These are phyloP conservation scores for Rhipidocladum racemiflorum DNA, from an alignment of 176 grass and related monocot species.

Conservation along the genomic window DNA sequence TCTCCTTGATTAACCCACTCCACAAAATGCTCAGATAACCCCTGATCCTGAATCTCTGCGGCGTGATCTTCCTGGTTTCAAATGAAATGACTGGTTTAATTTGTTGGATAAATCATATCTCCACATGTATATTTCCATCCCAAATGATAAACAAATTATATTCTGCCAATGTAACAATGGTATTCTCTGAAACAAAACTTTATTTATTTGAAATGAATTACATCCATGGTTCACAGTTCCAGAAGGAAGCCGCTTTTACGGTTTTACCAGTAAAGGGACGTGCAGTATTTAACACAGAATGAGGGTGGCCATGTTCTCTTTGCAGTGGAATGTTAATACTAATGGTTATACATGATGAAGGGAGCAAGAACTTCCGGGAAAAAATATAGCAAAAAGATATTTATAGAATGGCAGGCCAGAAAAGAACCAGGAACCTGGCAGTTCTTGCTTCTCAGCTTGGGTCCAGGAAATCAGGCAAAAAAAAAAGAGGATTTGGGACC, in stretches of 20 bases:
- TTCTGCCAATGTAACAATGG: neutral
- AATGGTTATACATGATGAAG: neutral
- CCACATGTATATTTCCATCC: slow-evolving; percentile 2
- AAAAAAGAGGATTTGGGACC: neutral
- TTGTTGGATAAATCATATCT: neutral
- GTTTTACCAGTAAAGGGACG: neutral
- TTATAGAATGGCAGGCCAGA: neutral
- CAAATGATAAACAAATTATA: neutral
- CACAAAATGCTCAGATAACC: slow-evolving; percentile 52
- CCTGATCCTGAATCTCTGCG: slow-evolving; percentile 33
- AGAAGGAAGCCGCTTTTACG: neutral
- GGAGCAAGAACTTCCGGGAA: neutral
- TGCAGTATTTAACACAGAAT: neutral
- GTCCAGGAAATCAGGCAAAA: neutral
- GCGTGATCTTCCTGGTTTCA: slow-evolving; percentile 27
- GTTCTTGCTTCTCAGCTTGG: neutral
- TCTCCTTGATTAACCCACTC: slow-evolving; percentile 59
- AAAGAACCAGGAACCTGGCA: neutral
- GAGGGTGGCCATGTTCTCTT: neutral
- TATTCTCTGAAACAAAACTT: neutral
- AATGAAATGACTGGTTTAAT: slow-evolving; percentile 22
- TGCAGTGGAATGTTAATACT: neutral
- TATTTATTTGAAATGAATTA: neutral
- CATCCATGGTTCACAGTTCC: neutral
- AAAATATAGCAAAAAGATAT: neutral